Evolutionary conservation across 768 basidiomycete species (phyloP).

Genomic region (Mycena latifolia): DNA sequence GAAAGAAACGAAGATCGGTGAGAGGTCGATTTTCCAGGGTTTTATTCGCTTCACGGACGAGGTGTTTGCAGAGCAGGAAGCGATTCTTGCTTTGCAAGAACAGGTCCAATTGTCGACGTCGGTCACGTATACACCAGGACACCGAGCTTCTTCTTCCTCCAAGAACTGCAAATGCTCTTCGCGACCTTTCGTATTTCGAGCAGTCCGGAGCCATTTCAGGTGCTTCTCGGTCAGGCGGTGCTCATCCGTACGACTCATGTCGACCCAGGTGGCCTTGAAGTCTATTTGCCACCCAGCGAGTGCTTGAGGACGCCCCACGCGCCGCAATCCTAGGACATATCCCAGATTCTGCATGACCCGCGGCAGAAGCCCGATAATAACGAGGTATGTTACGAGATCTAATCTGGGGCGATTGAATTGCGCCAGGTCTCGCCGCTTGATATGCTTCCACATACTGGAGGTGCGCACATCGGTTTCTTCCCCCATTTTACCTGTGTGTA

Average conservation of each 20-base stretch:
- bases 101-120: conserved; percentile 36
- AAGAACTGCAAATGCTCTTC: conserved; percentile 17
- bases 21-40: conserved; percentile 25
- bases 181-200: neutral
- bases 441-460: conserved; percentile 38
- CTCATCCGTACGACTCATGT: conserved; percentile 35
- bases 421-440: conserved; percentile 39
- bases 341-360: conserved; percentile 29
- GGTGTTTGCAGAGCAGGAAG: conserved; percentile 38
- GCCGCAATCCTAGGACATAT: conserved; percentile 31
- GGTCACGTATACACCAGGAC: conserved; percentile 31
- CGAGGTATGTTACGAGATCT: conserved; percentile 36
- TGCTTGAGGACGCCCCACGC: conserved; percentile 30
- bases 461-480: too few relatives aligned
- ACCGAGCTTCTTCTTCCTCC: conserved; percentile 25
- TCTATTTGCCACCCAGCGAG: conserved; percentile 38
- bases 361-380: conserved; percentile 21
- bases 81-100: conserved; percentile 10
- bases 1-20: conserved; percentile 28
- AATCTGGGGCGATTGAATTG: conserved; percentile 38
- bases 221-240: conserved; percentile 34
- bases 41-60: conserved; percentile 31
- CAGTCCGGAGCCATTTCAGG: conserved; percentile 24
- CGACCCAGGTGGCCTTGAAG: conserved; percentile 34
- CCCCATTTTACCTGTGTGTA: too few relatives aligned